Conservation (phyloP, 768 basidiomycete species). For the Tricholoma sp. region DNA sequence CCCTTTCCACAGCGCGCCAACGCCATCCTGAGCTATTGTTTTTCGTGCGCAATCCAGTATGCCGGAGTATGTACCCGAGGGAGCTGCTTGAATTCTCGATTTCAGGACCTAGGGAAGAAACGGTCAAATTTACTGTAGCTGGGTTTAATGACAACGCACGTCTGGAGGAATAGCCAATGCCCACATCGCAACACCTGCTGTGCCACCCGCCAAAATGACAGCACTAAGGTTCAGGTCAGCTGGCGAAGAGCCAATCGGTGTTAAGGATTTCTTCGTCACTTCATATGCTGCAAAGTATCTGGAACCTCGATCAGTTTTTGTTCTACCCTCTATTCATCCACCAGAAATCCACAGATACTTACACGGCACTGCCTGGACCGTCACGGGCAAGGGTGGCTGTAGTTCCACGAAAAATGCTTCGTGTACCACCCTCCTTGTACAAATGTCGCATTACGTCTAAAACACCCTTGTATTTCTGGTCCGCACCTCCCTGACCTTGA, state of each 20-base stretch:
- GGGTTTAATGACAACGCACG: slow-evolving; percentile 39
- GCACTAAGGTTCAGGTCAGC: slow-evolving; percentile 79
- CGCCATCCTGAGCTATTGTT: slow-evolving; percentile 85
- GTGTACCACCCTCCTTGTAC: slow-evolving; percentile 90
- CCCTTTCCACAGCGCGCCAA: slow-evolving; percentile 90
- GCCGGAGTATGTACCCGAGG: slow-evolving; percentile 95
- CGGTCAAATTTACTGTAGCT: background rate
- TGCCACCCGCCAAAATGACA: slow-evolving; percentile 88
- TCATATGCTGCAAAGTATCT: slow-evolving; percentile 99
- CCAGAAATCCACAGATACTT: slow-evolving; percentile 28
- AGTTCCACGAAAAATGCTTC: slow-evolving; percentile 89
- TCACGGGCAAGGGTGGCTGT: slow-evolving; percentile 92
- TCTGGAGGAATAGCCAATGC: slow-evolving; percentile 95
- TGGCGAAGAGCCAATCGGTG: slow-evolving; percentile 74
- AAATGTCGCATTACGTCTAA: slow-evolving; percentile 85
- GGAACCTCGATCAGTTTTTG: slow-evolving; percentile 9
- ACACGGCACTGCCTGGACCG: slow-evolving; percentile 96
- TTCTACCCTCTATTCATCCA: background rate
- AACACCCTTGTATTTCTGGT: slow-evolving; percentile 82
- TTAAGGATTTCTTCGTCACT: slow-evolving; percentile 81
- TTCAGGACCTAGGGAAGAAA: slow-evolving; percentile 70
- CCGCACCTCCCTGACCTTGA: slow-evolving; percentile 77
- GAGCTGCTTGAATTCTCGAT: slow-evolving; percentile 92
- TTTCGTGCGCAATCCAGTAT: slow-evolving; percentile 90
- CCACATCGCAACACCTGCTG: slow-evolving; percentile 98